phyloP scores from a whole-genome alignment of 331 rosid species.

The Cucumis variabilis region DNA sequence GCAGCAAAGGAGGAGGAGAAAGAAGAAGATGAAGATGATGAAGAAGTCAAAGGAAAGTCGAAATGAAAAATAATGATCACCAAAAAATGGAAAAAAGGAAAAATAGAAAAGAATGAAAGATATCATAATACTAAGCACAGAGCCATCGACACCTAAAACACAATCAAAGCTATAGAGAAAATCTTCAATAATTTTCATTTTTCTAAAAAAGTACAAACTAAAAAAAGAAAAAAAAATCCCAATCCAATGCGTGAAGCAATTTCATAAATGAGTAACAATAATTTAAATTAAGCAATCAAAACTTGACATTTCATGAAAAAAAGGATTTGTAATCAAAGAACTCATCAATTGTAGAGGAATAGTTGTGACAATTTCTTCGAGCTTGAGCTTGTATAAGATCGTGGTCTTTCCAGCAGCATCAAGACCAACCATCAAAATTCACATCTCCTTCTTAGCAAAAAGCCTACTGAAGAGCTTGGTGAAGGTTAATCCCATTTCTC shows the following conservation, averaged over 20 bases:
- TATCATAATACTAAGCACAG: background rate
- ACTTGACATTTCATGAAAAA: background rate
- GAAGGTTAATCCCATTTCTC: slow-evolving; percentile 90
- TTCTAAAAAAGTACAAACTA: background rate
- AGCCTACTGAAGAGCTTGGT: slow-evolving; percentile 92
- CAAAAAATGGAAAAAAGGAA: no score
- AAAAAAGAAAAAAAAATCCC: background rate
- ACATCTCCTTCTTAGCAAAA: slow-evolving; percentile 96
- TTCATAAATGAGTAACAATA: background rate
- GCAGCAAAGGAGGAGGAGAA: slow-evolving; percentile 35
- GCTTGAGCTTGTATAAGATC: slow-evolving; percentile 92
- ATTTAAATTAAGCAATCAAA: background rate
- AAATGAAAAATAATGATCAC: no score
- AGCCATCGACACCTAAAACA: background rate
- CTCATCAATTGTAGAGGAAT: slow-evolving; percentile 95
- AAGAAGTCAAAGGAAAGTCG: slow-evolving; percentile 1
- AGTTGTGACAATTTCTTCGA: slow-evolving; percentile 94
- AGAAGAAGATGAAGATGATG: no score
- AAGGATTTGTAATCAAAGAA: background rate
- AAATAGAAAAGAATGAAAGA: background rate
- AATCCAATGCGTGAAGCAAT: slow-evolving; percentile 1
- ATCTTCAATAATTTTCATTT: background rate
- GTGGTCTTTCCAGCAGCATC: slow-evolving; percentile 99
- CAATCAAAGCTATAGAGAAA: background rate
- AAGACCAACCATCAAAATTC: slow-evolving; percentile 97